Base-by-base conservation (phyloP, 2,329 filamentous ascomycete species). In the Fonsecaea monophora region DNA sequence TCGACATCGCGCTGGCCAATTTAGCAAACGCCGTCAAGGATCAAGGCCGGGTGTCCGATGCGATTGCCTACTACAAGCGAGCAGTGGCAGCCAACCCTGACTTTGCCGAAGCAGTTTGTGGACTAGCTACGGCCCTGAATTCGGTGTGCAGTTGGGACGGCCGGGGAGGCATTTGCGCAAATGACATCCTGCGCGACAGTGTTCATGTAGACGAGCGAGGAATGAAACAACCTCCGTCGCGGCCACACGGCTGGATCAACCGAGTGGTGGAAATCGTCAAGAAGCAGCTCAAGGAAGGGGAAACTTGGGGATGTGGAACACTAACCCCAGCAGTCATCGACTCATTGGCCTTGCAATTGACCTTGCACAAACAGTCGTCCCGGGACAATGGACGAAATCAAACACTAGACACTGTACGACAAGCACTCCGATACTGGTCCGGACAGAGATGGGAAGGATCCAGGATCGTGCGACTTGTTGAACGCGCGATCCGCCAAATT, bases 11-110 rank as follows among this genome's bases (percentile, higher is more conserved):
- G 38, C 82, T 99, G 63, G 96, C 95, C 3, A 99, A 99, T 74
- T 84, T 99, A 25, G 95, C 95, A 63, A 99, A 99, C 77, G 95
- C 95, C 8, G 94, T 99, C 71, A 99, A 99, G 78, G 95, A 99
- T 77, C 92, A 96, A 73, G 95, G 95, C 2, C 88, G 92, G 53
- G 92, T 98, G 71, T 91, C 89, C 64, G 95, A 99, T 76, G 95
- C 95, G 1, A 98, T 99, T 67, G 81, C 83, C 32, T 98, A 96
- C 77, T 99, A 99, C 81, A 92, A 88, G 74, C 88, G 94, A 70
- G 95, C 95, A 45, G 94, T 99, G 9, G 85, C 86, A 38, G 89
- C 94, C n/a, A 99, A 95, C 73, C 94, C 95, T 0, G 91, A 96
- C 38, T 99, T 99, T 79, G 92, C 95, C 0, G 95, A 99, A 80